Evolutionary conservation across 768 basidiomycete species (phyloP).

Genomic region (Hericium rajendrae): DNA sequence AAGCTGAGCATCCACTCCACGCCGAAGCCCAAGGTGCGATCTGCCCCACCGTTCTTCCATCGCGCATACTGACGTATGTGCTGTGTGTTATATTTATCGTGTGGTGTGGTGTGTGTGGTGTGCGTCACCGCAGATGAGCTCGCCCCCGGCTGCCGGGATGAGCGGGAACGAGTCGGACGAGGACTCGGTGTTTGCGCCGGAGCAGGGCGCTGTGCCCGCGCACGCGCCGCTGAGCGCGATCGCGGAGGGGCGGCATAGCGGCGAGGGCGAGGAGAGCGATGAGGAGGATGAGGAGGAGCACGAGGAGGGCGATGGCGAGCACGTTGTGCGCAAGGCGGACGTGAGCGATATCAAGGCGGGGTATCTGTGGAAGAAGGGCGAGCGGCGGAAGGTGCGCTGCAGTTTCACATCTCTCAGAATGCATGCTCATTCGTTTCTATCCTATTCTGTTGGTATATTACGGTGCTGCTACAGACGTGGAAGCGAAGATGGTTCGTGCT

Average conservation of each 20-base stretch:
- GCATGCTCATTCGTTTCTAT: not conserved
- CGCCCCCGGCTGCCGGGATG: conserved; percentile 26
- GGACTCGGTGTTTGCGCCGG: conserved; percentile 57
- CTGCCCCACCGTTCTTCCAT: not conserved
- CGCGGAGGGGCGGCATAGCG: conserved; percentile 50
- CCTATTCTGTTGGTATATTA: not conserved
- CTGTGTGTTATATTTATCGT: no score
- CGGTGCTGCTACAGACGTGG: conserved; percentile 63
- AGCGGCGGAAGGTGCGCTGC: conserved; percentile 78
- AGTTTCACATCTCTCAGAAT: not conserved
- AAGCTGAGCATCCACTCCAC: conserved; percentile 74
- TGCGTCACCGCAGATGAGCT: conserved; percentile 20
- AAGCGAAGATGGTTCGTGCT: conserved; percentile 99
- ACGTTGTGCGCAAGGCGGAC: conserved; percentile 37
- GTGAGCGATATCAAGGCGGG: conserved; percentile 81
- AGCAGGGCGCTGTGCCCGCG: conserved; percentile 25
- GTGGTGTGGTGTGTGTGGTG: no score
- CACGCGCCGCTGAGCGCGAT: conserved; percentile 47
- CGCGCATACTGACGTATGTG: not conserved
- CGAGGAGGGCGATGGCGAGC: conserved; percentile 60
- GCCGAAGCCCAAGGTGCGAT: conserved; percentile 33
- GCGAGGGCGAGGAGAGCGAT: conserved; percentile 31
- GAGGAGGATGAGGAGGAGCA: conserved; percentile 75
- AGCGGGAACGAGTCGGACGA: conserved; percentile 86
- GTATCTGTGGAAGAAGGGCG: conserved; percentile 97